Conservation (phyloP, 352 stramenopile genomes). For the Hyaloperonospora brassicae region DNA sequence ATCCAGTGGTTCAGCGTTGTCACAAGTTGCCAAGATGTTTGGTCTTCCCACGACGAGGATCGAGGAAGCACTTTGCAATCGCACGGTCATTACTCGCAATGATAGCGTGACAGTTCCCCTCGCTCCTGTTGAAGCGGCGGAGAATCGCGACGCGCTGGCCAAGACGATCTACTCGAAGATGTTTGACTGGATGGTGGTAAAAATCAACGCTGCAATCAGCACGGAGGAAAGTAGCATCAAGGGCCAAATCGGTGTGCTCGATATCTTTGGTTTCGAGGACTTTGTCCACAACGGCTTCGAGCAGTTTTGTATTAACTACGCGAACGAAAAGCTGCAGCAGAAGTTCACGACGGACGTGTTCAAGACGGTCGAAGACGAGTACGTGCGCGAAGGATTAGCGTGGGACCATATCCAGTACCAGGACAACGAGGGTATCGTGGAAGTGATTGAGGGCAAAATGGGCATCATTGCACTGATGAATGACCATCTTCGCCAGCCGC, state of each 20-base stretch:
- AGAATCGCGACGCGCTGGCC: slow-evolving; percentile 93
- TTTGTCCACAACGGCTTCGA: slow-evolving; percentile 92
- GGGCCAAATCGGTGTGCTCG: slow-evolving; percentile 91
- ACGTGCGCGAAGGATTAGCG: slow-evolving; percentile 94
- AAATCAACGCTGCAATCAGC: slow-evolving; percentile 81
- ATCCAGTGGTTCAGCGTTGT: slow-evolving; percentile 50
- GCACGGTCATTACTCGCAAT: slow-evolving; percentile 86
- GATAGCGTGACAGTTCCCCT: slow-evolving; percentile 80
- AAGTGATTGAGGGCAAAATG: slow-evolving; percentile 92
- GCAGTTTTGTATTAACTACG: slow-evolving; percentile 91
- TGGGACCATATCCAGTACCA: slow-evolving; percentile 98
- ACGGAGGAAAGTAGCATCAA: slow-evolving; percentile 62
- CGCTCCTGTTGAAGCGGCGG: slow-evolving; percentile 80
- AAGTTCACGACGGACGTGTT: slow-evolving; percentile 94
- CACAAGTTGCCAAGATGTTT: slow-evolving; percentile 84
- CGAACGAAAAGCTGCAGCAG: slow-evolving; percentile 87
- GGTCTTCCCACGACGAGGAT: slow-evolving; percentile 83
- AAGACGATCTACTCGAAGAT: slow-evolving; percentile 97
- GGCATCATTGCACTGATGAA: slow-evolving; percentile 87
- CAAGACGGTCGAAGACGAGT: slow-evolving; percentile 97
- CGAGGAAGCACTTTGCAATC: slow-evolving; percentile 88
- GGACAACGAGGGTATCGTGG: slow-evolving; percentile 97
- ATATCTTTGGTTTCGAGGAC: slow-evolving; percentile 99
- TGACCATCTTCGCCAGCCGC: slow-evolving; percentile 76
- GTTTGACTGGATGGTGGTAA: slow-evolving; percentile 96